Conservation (phyloP, 177 flowering plant species). For the Vitis hybrid region DNA sequence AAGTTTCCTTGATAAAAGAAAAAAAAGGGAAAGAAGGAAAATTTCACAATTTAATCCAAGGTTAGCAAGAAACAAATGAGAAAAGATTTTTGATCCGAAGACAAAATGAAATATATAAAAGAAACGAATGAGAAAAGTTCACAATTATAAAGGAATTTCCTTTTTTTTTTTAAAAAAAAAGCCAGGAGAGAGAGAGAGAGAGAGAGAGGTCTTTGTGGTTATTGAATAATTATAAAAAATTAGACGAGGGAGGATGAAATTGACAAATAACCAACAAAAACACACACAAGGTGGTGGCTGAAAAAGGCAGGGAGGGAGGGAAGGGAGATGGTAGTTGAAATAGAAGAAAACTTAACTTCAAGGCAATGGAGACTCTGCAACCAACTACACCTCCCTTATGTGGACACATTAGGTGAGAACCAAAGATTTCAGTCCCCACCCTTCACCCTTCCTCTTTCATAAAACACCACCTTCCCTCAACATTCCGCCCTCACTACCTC, state of each 20-base stretch:
- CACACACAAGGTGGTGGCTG: conserved; percentile 11
- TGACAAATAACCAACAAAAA: not conserved
- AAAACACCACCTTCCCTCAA: conserved; percentile 16
- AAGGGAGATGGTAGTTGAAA: conserved; percentile 33
- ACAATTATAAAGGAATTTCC: too few relatives aligned
- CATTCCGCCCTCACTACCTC: conserved; percentile 7
- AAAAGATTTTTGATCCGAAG: too few relatives aligned
- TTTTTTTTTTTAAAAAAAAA: too few relatives aligned
- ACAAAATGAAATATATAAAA: too few relatives aligned
- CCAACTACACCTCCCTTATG: conserved; percentile 36
- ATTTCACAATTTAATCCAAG: too few relatives aligned
- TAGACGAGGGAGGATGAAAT: not conserved
- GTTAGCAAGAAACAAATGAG: too few relatives aligned
- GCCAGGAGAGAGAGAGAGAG: too few relatives aligned
- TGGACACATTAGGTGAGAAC: conserved; percentile 32
- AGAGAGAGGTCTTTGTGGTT: too few relatives aligned
- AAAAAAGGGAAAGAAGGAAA: too few relatives aligned
- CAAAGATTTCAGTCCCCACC: conserved; percentile 8
- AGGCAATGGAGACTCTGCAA: conserved; percentile 95
- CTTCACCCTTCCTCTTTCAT: conserved; percentile 18
- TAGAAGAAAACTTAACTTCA: conserved; percentile 68
- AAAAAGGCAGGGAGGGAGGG: conserved; percentile 4
- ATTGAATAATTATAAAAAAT: not conserved
- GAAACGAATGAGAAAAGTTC: too few relatives aligned
- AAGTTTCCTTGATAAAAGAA: too few relatives aligned